These are phyloP conservation scores for Scytalidium lignicola DNA, from an alignment of 2,329 filamentous ascomycete species.

Conservation along the genomic window DNA sequence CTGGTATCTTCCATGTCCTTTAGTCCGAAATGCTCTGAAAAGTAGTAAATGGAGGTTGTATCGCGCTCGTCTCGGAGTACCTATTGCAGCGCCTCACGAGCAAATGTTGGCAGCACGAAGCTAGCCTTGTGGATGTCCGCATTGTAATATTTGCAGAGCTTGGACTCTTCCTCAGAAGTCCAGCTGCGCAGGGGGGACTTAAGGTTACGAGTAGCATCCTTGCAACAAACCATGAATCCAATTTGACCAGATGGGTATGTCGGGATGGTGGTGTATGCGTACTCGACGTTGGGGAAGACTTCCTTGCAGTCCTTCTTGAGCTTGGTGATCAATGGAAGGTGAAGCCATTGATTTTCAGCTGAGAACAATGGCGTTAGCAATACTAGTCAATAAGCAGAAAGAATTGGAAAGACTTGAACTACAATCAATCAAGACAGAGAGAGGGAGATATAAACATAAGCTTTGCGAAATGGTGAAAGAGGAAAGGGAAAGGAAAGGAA, in stretches of 20 bases:
- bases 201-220: constrained; percentile 80
- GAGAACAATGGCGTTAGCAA: constrained; percentile 4
- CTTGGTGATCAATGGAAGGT: constrained; percentile 86
- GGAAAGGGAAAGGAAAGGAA: constrained; percentile 4
- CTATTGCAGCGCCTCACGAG: constrained; percentile 67
- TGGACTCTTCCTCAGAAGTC: constrained; percentile 82
- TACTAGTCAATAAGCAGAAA: neutral
- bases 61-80: neutral
- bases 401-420: constrained; percentile 1
- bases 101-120: constrained; percentile 92
- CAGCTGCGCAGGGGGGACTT: constrained; percentile 79
- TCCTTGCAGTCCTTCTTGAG: constrained; percentile 96
- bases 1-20: neutral
- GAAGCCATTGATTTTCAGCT: constrained; percentile 99
- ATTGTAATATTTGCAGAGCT: constrained; percentile 96
- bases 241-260: constrained; percentile 99
- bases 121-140: constrained; percentile 91
- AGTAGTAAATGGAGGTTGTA: neutral
- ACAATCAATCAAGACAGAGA: neutral
- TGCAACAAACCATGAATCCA: constrained; percentile 99
- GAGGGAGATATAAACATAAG: constrained; percentile 3
- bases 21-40: neutral
- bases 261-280: constrained; percentile 98
- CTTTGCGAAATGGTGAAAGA: neutral
- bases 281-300: constrained; percentile 96